Conservation (phyloP, 1,139 yeast genomes). For the Geotrichum reessii region DNA sequence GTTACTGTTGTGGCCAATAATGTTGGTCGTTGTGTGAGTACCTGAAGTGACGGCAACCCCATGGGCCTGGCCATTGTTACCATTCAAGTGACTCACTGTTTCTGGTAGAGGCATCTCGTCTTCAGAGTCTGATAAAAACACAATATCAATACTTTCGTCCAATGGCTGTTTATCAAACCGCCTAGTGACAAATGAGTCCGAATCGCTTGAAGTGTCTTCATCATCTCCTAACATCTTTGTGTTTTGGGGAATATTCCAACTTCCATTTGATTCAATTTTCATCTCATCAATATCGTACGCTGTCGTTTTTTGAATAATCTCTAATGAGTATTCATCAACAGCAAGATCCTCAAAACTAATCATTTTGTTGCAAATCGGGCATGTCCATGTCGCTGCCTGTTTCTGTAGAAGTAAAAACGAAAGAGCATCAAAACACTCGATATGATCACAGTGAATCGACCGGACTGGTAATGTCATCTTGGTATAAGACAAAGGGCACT, state of each 20-base stretch:
- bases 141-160: constrained; percentile 33
- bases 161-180: background rate
- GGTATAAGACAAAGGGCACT: constrained; percentile 38
- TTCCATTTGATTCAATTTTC: constrained; percentile 37
- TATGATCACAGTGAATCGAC: constrained; percentile 37
- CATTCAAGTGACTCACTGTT: background rate
- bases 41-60: background rate
- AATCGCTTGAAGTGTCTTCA: constrained; percentile 20
- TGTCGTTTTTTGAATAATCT: constrained; percentile 11
- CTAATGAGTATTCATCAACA: constrained; percentile 35
- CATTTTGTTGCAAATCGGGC: constrained; percentile 40
- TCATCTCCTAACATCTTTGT: constrained; percentile 17
- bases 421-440: constrained; percentile 41
- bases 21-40: background rate
- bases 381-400: constrained; percentile 43
- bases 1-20: background rate
- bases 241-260: constrained; percentile 31
- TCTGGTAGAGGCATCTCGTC: constrained; percentile 9
- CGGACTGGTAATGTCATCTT: constrained; percentile 38
- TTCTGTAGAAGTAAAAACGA: constrained; percentile 38
- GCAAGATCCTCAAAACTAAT: constrained; percentile 33
- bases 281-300: constrained; percentile 32
- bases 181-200: background rate
- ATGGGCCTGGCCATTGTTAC: background rate
- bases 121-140: constrained; percentile 13